These are phyloP conservation scores for Ormosia emarginata DNA, from an alignment of 306 rosid species.

Conservation along the genomic window DNA sequence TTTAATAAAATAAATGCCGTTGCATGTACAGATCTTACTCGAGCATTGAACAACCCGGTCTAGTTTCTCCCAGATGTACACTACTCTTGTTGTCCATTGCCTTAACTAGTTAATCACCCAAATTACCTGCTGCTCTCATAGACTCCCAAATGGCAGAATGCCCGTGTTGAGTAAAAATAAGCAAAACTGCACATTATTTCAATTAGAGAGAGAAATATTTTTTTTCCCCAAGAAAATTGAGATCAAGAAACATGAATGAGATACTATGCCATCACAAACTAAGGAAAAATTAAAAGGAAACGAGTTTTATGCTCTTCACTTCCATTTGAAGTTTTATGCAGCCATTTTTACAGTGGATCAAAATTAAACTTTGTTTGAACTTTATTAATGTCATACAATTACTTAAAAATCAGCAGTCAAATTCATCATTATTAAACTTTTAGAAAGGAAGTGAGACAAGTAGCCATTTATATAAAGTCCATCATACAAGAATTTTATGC, in stretches of 20 bases:
- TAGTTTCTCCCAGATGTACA: neutral
- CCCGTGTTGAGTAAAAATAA: neutral
- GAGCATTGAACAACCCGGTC: neutral
- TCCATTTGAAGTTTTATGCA: neutral
- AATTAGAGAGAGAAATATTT: neutral
- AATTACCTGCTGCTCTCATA: no score
- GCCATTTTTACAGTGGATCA: neutral
- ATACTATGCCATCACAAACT: neutral
- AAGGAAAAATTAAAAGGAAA: neutral
- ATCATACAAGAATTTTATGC: slow-evolving; percentile 5
- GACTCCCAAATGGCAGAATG: neutral
- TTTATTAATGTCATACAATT: neutral
- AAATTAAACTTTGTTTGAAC: neutral
- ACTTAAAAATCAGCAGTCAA: slow-evolving; percentile 13
- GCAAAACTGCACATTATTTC: neutral
- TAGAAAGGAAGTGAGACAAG: neutral
- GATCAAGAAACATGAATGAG: neutral
- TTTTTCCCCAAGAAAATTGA: neutral
- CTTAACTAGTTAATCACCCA: neutral
- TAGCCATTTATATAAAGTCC: slow-evolving; percentile 1
- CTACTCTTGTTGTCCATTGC: neutral
- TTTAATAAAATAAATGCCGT: neutral
- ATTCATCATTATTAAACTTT: neutral
- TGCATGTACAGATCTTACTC: neutral
- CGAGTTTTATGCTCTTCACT: neutral